A percentile compares a stretch with the other conserved stretches of the same genome.
Evolutionary conservation across 257 asterid species (phyloP).

Genomic region (Solanum paucissectum): DNA sequence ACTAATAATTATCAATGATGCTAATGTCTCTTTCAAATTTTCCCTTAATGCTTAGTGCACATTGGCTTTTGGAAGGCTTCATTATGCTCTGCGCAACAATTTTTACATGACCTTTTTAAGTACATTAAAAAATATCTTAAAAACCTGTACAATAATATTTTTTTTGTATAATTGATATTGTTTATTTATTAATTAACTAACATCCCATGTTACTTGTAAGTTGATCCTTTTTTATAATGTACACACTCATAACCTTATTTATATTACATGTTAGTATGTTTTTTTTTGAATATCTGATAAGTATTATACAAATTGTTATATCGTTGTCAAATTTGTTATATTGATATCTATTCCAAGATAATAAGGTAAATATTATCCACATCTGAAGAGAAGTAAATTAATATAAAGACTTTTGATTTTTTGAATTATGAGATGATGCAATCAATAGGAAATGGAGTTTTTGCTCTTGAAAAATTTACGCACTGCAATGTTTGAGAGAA

Average conservation of each 20-base stretch:
- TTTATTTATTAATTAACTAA: neutral
- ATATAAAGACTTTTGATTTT: neutral
- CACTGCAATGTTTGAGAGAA: neutral
- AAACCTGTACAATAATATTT: neutral
- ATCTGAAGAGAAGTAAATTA: neutral
- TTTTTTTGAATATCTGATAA: neutral
- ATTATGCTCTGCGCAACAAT: constrained; percentile 1
- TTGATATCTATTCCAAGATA: neutral
- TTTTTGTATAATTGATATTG: neutral
- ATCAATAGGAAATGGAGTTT: neutral
- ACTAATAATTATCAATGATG: constrained; percentile 4
- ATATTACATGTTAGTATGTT: neutral
- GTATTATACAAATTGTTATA: neutral
- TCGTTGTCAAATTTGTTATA: neutral
- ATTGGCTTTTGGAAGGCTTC: neutral
- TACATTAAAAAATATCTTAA: neutral
- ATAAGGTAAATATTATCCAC: neutral
- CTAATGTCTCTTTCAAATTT: constrained; percentile 5
- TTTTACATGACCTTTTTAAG: neutral
- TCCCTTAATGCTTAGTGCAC: constrained; percentile 3
- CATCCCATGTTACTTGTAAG: neutral
- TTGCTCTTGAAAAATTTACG: neutral
- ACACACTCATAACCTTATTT: neutral
- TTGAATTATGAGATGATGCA: neutral
- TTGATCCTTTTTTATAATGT: neutral